Evolutionary conservation across 2,329 filamentous ascomycete genomes (phyloP).

Genomic region (Fusarium praegraminearum): DNA sequence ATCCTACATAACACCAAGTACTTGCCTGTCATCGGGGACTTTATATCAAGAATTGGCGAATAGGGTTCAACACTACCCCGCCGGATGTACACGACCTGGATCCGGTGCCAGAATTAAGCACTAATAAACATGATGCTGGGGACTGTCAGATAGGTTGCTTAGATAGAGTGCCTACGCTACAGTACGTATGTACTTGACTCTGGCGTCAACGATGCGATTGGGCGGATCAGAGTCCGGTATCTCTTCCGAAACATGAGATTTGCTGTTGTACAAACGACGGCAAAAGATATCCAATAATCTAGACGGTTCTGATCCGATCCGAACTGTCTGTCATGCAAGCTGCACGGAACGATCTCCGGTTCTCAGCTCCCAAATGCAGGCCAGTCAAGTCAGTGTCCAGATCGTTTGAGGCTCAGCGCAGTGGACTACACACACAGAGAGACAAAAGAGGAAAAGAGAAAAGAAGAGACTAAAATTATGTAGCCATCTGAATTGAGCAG

Average conservation of each 20-base stretch:
- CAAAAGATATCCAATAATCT: background rate
- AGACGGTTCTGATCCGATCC: background rate
- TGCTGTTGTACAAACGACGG: background rate
- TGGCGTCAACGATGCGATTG: background rate
- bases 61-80: background rate
- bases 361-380: background rate
- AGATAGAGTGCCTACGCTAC: background rate
- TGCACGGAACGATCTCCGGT: background rate
- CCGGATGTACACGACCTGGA: background rate
- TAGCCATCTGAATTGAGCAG: constrained; percentile 4
- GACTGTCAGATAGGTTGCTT: background rate
- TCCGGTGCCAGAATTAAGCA: background rate
- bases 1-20: background rate
- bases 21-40: background rate
- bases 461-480: background rate
- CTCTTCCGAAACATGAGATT: background rate
- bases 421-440: background rate
- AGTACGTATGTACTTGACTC: background rate
- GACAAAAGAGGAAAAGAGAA: background rate
- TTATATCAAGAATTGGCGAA: background rate
- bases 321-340: background rate
- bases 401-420: constrained; percentile 24
- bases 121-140: background rate
- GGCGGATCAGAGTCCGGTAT: background rate
- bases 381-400: background rate